Evolutionary conservation across 23 red algal species (phyloP).

Genomic region (Gracilariopsis chorda): DNA sequence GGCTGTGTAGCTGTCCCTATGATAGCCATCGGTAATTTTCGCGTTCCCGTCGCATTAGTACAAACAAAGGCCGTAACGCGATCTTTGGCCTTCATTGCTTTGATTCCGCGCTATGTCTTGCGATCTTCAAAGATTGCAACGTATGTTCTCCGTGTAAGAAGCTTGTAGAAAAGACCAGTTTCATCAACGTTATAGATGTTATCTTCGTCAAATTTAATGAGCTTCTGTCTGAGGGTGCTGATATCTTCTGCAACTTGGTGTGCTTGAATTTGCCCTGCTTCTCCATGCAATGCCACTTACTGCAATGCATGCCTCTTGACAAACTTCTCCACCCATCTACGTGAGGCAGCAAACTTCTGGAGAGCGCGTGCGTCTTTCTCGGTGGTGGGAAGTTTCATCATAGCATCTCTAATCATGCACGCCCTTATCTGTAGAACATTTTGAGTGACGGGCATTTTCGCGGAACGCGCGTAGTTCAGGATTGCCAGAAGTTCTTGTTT

Average conservation of each 20-base stretch:
- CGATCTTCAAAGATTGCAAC: not conserved
- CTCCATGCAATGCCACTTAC: not conserved
- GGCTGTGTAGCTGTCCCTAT: not conserved
- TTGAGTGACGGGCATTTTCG: not conserved
- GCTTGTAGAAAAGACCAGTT: conserved; percentile 22
- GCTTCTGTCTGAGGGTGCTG: not conserved
- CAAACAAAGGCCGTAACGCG: not conserved
- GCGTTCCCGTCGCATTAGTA: not conserved
- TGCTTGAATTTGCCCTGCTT: not conserved
- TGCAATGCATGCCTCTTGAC: not conserved
- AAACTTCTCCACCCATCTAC: not conserved
- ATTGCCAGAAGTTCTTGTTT: not conserved
- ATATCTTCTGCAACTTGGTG: not conserved
- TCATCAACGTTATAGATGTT: not conserved
- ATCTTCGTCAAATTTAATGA: not conserved
- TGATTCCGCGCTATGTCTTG: not conserved
- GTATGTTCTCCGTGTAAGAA: not conserved
- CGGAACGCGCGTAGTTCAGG: not conserved
- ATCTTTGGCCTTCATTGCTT: not conserved
- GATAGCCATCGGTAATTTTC: not conserved
- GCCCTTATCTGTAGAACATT: not conserved
- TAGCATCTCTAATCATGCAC: not conserved
- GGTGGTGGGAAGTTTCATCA: not conserved
- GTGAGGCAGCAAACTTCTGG: not conserved
- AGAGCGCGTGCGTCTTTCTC: not conserved